Conservation (phyloP, 129 eudicot genomes). For the Sambucus nigra region DNA sequence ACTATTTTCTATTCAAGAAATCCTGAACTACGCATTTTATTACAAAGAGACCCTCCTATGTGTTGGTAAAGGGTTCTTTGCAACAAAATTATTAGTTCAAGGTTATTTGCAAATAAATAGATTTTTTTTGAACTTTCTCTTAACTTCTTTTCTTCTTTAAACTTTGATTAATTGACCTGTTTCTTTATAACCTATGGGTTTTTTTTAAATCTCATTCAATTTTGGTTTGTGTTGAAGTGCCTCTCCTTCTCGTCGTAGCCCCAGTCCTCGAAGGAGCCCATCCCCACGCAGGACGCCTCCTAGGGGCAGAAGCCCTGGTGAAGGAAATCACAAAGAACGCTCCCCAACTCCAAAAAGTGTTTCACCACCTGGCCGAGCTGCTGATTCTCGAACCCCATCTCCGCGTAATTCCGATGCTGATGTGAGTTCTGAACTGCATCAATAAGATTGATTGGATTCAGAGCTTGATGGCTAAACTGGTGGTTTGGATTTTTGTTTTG, state of each 20-base stretch:
- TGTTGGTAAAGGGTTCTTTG: no score
- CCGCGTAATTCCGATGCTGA: constrained; percentile 80
- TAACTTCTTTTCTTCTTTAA: neutral
- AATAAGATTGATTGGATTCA: neutral
- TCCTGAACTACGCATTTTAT: no score
- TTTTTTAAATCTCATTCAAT: constrained; percentile 6
- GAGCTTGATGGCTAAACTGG: neutral
- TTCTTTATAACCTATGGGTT: neutral
- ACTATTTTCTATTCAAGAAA: no score
- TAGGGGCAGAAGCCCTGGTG: constrained; percentile 56
- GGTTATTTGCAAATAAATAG: no score
- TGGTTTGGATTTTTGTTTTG: constrained; percentile 6
- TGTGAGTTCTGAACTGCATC: constrained; percentile 28
- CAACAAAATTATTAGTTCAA: no score
- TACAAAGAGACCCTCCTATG: no score
- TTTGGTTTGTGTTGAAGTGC: constrained; percentile 27
- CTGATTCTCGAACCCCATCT: constrained; percentile 72
- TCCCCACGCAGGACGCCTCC: constrained; percentile 56
- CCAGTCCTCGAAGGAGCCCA: constrained; percentile 65
- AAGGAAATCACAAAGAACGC: constrained; percentile 34
- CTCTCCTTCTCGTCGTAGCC: constrained; percentile 59
- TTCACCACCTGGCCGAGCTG: constrained; percentile 59
- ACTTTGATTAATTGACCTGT: neutral
- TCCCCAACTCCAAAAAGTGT: constrained; percentile 63
- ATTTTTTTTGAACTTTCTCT: no score